phyloP scores from a whole-genome alignment of 768 basidiomycete genomes.

The Ramaria sp. region DNA sequence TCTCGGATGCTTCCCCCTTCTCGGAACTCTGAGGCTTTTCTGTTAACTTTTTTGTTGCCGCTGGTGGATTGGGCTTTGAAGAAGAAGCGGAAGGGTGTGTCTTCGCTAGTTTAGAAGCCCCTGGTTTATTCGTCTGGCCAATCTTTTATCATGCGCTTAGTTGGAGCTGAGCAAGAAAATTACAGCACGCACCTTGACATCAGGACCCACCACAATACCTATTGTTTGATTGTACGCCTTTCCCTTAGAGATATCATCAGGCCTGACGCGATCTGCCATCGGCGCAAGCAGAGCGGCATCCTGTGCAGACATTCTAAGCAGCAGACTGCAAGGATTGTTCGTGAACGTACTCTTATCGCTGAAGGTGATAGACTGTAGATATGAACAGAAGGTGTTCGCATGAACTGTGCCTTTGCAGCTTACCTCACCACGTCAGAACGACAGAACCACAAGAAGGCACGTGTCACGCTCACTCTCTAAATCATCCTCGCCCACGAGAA shows the following conservation, averaged over 20 bases:
- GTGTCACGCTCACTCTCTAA: constrained; percentile 45
- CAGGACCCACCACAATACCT: constrained; percentile 18
- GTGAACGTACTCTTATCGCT: constrained; percentile 39
- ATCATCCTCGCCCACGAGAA: constrained; percentile 52
- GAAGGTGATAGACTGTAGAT: constrained; percentile 67
- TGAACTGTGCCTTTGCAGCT: constrained; percentile 44
- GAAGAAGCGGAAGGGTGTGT: neutral
- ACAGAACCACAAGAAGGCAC: neutral
- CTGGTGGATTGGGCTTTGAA: constrained; percentile 18
- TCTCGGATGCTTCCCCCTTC: constrained; percentile 18
- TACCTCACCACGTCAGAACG: neutral
- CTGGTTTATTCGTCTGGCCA: neutral
- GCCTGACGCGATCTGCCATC: constrained; percentile 24
- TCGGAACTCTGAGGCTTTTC: constrained; percentile 9
- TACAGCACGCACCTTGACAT: constrained; percentile 16
- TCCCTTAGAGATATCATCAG: constrained; percentile 31
- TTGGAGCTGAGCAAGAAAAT: no score
- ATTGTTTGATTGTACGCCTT: constrained; percentile 26
- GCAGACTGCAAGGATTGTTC: neutral
- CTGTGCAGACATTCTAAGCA: constrained; percentile 18
- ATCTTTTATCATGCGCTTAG: neutral
- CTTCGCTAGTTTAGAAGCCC: constrained; percentile 1
- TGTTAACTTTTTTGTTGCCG: constrained; percentile 11
- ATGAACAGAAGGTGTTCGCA: constrained; percentile 42
- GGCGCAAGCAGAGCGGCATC: constrained; percentile 34